A percentile compares a stretch with the other conserved stretches of the same genome.
phyloP scores from a whole-genome alignment of 768 basidiomycete genomes.

The Brasilioporus rufonigricans region DNA sequence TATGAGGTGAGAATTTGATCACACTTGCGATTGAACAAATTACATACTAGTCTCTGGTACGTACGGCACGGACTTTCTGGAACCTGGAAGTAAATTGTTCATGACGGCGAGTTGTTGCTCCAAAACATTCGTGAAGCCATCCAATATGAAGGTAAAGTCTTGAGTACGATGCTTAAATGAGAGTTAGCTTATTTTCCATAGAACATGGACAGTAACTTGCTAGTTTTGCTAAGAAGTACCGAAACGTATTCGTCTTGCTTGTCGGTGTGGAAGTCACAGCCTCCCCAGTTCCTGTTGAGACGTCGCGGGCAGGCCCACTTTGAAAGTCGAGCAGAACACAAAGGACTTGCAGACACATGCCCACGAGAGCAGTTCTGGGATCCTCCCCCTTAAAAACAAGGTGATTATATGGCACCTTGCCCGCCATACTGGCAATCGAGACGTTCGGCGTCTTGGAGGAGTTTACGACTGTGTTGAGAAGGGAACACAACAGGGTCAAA shows the following conservation, averaged over 20 bases:
- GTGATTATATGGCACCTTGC: conserved; percentile 86
- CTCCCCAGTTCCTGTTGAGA: conserved; percentile 41
- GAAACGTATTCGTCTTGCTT: conserved; percentile 79
- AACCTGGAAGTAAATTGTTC: conserved; percentile 79
- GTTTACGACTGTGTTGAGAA: conserved; percentile 88
- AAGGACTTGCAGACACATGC: conserved; percentile 74
- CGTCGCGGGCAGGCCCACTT: conserved; percentile 67
- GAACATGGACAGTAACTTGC: conserved; percentile 35
- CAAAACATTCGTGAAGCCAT: conserved; percentile 65
- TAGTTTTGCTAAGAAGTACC: conserved; percentile 89
- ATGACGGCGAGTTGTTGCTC: conserved; percentile 74
- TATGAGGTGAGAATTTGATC: conserved; percentile 6
- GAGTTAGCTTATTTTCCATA: conserved; percentile 9
- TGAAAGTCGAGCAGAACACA: conserved; percentile 80
- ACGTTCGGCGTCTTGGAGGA: conserved; percentile 49
- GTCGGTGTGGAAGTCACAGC: conserved; percentile 47
- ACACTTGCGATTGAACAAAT: neutral
- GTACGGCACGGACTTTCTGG: conserved; percentile 79
- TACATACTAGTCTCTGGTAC: conserved; percentile 76
- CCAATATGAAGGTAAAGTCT: conserved; percentile 83
- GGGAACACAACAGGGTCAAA: conserved; percentile 89
- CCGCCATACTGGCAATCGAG: conserved; percentile 66
- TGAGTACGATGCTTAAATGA: conserved; percentile 75
- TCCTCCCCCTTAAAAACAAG: conserved; percentile 90
- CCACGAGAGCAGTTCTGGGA: conserved; percentile 65